Evolutionary conservation across 2,329 filamentous ascomycete genomes (phyloP).

Genomic region (Epichloe uncinata): DNA sequence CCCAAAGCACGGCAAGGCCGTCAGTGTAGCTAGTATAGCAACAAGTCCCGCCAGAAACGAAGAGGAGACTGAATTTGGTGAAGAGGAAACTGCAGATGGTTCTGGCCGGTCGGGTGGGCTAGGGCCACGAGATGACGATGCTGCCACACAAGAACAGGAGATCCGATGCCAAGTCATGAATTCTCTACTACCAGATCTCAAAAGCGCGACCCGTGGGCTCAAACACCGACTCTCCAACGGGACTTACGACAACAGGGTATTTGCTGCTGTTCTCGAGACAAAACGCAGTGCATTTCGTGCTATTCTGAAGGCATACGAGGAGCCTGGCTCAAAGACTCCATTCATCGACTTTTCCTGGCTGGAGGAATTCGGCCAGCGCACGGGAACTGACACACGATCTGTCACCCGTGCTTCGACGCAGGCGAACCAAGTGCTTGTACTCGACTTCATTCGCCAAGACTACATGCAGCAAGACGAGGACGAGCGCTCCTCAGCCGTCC

Average conservation of each 20-base stretch:
- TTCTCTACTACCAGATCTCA: conserved; percentile 1
- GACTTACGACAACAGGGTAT: not conserved
- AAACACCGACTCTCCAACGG: conserved; percentile 2
- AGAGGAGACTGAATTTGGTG: not conserved
- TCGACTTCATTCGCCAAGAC: conserved; percentile 15
- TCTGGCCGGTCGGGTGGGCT: not conserved
- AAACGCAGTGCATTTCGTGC: not conserved
- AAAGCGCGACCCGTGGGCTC: conserved; percentile 3
- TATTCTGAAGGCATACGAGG: not conserved
- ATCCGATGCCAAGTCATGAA: not conserved
- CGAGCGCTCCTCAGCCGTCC: conserved; percentile 6
- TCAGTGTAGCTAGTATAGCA: conserved; percentile 2
- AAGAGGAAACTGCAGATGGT: not conserved
- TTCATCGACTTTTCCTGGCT: conserved; percentile 18
- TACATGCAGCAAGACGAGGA: conserved; percentile 4
- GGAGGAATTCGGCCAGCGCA: not conserved
- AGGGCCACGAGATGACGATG: not conserved
- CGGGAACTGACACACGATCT: not conserved
- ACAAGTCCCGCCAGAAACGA: not conserved
- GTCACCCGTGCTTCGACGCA: conserved; percentile 12
- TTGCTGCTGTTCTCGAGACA: not conserved
- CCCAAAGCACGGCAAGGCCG: not conserved
- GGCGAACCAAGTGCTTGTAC: conserved; percentile 23
- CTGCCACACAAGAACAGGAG: not conserved
- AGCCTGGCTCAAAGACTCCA: not conserved